A percentile compares a stretch with the other conserved stretches of the same genome.
Evolutionary conservation across 352 stramenopile species (phyloP).

Genomic region (Phytopythium aichiense): DNA sequence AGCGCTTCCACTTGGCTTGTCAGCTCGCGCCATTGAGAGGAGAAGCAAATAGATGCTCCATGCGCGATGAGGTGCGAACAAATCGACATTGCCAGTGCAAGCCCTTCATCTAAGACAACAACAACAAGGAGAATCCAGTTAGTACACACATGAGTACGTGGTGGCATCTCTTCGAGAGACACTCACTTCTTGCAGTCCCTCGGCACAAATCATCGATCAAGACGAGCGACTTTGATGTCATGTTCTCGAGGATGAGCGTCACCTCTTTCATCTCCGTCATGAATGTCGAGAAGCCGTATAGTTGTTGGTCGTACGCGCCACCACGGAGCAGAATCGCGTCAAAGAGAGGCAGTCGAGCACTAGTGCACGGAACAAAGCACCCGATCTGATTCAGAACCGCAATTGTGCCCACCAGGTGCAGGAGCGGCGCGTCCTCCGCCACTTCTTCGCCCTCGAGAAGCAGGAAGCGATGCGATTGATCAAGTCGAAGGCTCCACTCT

Average conservation of each 20-base stretch:
- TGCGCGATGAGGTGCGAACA: conserved; percentile 27
- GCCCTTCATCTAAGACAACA: conserved; percentile 19
- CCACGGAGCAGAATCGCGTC: conserved; percentile 35
- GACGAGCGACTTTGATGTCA: conserved; percentile 30
- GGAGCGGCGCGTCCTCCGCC: conserved; percentile 1
- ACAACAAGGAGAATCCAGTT: background rate
- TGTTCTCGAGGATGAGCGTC: conserved; percentile 25
- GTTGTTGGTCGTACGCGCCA: conserved; percentile 41
- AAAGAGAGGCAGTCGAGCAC: conserved; percentile 36
- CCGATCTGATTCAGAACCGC: conserved; percentile 53
- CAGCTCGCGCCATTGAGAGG: conserved; percentile 29
- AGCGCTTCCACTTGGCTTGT: conserved; percentile 11
- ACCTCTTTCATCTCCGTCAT: conserved; percentile 56
- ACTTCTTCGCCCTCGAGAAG: conserved; percentile 15
- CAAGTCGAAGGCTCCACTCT: conserved; percentile 8
- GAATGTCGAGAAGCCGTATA: conserved; percentile 47
- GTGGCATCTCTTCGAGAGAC: background rate
- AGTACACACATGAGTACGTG: background rate
- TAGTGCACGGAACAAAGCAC: conserved; percentile 49
- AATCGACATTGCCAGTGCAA: conserved; percentile 25
- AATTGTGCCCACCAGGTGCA: conserved; percentile 24
- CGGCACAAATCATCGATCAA: conserved; percentile 53
- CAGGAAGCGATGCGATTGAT: conserved; percentile 20
- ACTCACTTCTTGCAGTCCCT: conserved; percentile 32
- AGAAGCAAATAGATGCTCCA: conserved; percentile 23